Evolutionary conservation across 2,329 filamentous ascomycete genomes (phyloP), one percentile per base, ranked within the genome.

Genomic region (Penicillium sp.): DNA sequence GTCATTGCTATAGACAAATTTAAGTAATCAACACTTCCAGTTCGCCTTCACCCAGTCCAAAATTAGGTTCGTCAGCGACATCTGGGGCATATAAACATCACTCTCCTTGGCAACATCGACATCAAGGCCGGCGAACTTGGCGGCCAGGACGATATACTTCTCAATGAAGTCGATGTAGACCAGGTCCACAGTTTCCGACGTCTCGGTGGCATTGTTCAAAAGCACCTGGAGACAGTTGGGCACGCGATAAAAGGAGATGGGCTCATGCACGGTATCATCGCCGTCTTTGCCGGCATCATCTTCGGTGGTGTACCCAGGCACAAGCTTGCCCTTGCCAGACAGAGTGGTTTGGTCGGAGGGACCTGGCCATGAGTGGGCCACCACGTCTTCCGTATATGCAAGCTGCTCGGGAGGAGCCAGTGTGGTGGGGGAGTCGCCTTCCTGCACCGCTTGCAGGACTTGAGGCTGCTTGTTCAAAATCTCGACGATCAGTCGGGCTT

Each of bases 111-210:
- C 69, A 18, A 76, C 71, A 39, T 76, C 73, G 61, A 81, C 77
- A 55, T 77, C 77, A 47, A 81, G 71, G 2, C 82, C 82, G 9
- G 83, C 69, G 61, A 82, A 86, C 56, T 86, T 85, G 57, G 96
- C 77, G 2, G 91, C 92, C 10, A 88, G 76, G 16, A 96, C 73
- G 38, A 97, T 78, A 83, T 89, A 95, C 9, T 86, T 86, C 73
- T 94, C 83, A 34, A 97, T 86, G 71, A 97, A 99, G 70, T 96
- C 92, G 54, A 96, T 84, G 69, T 95, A 99, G 13, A 97, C 86
- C 7, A 99, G 71, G 71, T 97, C 93, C 1, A 99, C 91, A 0
- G 75, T 87, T 49, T 89, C 84, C 0, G 91, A 90, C 14, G 83
- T 77, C 5, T 70, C 67, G 0, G 71, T 75, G 7, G 69, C 60